Evolutionary conservation across 1,284 basidiomycete genomes (phyloP).

Genomic region (Ceratobasidium sp.): DNA sequence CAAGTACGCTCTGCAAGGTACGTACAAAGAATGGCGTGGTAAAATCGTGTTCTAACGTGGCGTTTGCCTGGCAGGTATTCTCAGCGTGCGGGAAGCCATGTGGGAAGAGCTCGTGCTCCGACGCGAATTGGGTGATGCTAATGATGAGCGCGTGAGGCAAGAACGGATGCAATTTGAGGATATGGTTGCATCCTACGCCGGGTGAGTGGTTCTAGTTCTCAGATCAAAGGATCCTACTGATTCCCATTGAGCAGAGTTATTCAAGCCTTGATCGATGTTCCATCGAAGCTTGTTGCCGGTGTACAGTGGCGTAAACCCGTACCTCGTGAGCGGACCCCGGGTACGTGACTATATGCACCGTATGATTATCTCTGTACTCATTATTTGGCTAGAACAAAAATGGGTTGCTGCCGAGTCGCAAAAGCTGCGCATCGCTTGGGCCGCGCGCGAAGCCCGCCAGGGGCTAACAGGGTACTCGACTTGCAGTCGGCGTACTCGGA

Average conservation of each 20-base stretch:
- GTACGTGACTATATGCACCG: constrained; percentile 2
- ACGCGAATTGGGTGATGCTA: constrained; percentile 17
- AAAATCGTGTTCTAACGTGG: background rate
- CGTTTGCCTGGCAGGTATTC: constrained; percentile 8
- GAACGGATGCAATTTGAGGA: constrained; percentile 31
- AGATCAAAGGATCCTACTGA: too few species aligned
- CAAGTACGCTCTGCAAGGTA: constrained; percentile 25
- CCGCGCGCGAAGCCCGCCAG: constrained; percentile 22
- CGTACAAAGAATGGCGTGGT: background rate
- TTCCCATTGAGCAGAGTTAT: background rate
- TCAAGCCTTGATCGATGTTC: constrained; percentile 26
- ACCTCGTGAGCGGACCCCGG: constrained; percentile 30
- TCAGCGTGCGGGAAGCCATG: constrained; percentile 36
- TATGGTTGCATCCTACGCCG: constrained; percentile 26
- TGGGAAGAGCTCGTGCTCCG: constrained; percentile 37
- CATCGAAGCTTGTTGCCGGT: background rate
- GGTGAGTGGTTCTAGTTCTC: too few species aligned
- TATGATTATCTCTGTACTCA: background rate
- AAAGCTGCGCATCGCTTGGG: constrained; percentile 21
- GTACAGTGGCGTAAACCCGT: constrained; percentile 22
- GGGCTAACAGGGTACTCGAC: constrained; percentile 35
- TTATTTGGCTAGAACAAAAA: constrained; percentile 14
- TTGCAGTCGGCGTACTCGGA: constrained; percentile 13
- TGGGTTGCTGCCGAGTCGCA: constrained; percentile 28
- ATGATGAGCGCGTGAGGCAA: constrained; percentile 12